A percentile compares a stretch with the other conserved stretches of the same genome.
Evolutionary conservation across 2,329 filamentous ascomycete genomes (phyloP).

Genomic region (Alternaria sp.): DNA sequence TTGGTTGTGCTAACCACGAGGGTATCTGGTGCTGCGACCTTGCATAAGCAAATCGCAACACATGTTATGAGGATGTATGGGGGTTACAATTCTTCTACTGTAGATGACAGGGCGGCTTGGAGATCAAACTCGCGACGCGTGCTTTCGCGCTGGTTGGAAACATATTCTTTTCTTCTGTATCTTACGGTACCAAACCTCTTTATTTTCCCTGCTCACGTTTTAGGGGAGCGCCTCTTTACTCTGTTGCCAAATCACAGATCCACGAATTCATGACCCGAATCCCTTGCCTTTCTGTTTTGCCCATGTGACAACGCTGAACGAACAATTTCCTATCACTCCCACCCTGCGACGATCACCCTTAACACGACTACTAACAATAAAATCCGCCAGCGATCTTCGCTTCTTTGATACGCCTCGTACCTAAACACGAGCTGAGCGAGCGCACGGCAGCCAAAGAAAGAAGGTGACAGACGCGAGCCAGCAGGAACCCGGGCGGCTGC

Average conservation of each 20-base stretch:
- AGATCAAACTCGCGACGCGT: slow-evolving; percentile 10
- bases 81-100: slow-evolving; percentile 8
- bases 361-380: background rate
- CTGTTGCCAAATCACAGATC: slow-evolving; percentile 14
- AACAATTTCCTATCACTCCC: background rate
- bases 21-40: slow-evolving; percentile 45
- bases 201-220: slow-evolving; percentile 12
- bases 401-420: background rate
- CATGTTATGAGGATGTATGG: background rate
- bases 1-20: slow-evolving; percentile 31
- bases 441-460: background rate
- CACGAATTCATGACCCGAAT: slow-evolving; percentile 13
- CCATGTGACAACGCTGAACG: background rate
- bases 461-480: background rate
- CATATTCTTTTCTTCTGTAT: slow-evolving; percentile 25
- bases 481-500: background rate
- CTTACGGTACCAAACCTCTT: slow-evolving; percentile 18
- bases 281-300: background rate
- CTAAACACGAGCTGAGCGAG: background rate
- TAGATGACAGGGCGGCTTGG: slow-evolving; percentile 22
- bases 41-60: slow-evolving; percentile 24
- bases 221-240: slow-evolving; percentile 5
- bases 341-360: background rate
- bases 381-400: background rate
- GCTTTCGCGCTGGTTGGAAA: slow-evolving; percentile 17